Base-by-base conservation (phyloP, 2,329 filamentous ascomycete genomes). In the Ilyonectria sp. region DNA sequence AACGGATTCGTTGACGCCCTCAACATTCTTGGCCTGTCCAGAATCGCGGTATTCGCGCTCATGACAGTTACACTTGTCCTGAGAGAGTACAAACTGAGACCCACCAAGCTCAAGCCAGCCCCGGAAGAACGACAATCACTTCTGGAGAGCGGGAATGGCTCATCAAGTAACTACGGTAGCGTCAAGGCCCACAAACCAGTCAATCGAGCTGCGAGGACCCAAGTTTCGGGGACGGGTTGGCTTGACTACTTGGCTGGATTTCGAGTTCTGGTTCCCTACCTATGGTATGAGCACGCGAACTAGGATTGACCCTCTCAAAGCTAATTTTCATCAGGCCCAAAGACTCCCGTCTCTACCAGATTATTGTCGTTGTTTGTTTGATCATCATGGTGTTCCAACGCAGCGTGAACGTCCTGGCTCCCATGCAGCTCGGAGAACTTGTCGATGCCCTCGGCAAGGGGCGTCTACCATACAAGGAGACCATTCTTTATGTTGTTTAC, bases 201-300 rank as follows among this genome's bases (percentile, higher is more conserved):
- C 4, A 47, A 62, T 6, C 71, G 75, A 40, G 61, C 67, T 3
- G 70, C 71, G 40, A 72, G 77, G 56, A 75, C 79, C 10, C 77
- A 80, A 50, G 76, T 79, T 31, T 77, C 79, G 2, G 77, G 78
- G 2, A 80, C 77, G 0, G 78, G 82, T 3, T 86, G 83, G 84
- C 74, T 85, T 10, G 83, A 85, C 67, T 86, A 86, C 65, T 78
- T 85, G 67, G 78, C 82, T 13, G 84, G 84, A 1, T 85, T 85
- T 69, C 71, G 78, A 15, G 78, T 83, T 10, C 75, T 86, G 6
- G 85, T 85, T 35, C 83, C 84, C 2, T 85, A 84, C 49, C 74
- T 86, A 2, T 86, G 84, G 83, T 81, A 73, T 19, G 71, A 63
- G 6, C 19, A 23, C 4, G 26, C 23, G 3, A 4, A 1, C 9